Evolutionary conservation across 257 asterid species (phyloP), one percentile per base, ranked within the genome.

Genomic region (Capsicum baccatum): DNA sequence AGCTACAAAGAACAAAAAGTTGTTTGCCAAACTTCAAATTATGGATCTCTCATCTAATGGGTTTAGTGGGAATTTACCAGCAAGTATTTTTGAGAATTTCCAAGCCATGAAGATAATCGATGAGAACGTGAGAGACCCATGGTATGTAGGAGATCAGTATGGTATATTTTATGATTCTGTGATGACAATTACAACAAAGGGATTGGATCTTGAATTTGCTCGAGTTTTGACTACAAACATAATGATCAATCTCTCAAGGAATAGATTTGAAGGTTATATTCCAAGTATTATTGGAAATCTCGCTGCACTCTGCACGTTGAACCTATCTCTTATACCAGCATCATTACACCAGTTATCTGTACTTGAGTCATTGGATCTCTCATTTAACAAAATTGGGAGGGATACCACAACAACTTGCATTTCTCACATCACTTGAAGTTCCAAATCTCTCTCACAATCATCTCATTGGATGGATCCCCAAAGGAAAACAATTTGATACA

Each of bases 41-140:
- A 1, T 83, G 33, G 85, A 83, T 54, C 80, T 83, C 3, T 83
- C 85, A 13, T n/a, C 44, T 16, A 83, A 83, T 19, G 69, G n/a
- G 0, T 83, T 70, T 35, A 14, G 71, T 6, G 85, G 85, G 14
- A 55, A 83, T 37, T 69, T 83, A 54, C 85, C 85, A 14, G 1
- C 13, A 39, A 1, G 11, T 1, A 26, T 47, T 37, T 83, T 83
- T 7, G 5, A 4, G 37, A 83, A 21, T 0, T 70, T 74, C 15
- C 60, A 42, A 15, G 35, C 82, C 8, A 57, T 54, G 79, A 56
- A 33, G 21, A 19, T 8, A 4, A 21, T 6, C 21, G 66, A 42
- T 56, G 15, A 54, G 21, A 14, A 0, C 1, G 3, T 5, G 26
- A 69, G 39, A 19, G 4, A 37, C 8, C 55, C 13, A 54, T 8